Percentiles rank a stretch among this genome's conserved stretches.
These are phyloP conservation scores for Dillenia suffruticosa DNA, from an alignment of 164 flowering plant species.

Conservation along the genomic window DNA sequence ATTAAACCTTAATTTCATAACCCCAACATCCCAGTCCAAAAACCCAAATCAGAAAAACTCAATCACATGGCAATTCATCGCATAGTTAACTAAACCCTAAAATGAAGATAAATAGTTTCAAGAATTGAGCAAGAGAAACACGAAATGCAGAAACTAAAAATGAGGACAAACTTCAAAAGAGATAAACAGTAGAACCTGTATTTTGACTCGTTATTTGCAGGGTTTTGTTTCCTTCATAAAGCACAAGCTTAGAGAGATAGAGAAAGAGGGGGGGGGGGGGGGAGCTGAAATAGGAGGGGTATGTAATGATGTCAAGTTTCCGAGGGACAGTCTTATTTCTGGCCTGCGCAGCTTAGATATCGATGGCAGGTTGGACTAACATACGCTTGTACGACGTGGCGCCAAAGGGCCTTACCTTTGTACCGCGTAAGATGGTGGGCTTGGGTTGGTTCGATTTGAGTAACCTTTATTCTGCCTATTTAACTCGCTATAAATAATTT, in stretches of 20 bases:
- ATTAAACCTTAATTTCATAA: conserved; percentile 26
- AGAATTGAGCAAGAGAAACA: neutral
- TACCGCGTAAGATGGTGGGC: neutral
- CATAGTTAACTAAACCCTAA: conserved; percentile 7
- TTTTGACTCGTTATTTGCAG: conserved; percentile 1
- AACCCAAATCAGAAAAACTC: neutral
- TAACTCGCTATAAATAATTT: too few relatives aligned
- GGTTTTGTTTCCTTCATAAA: conserved; percentile 5
- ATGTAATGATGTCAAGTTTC: conserved; percentile 9
- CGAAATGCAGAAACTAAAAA: conserved; percentile 1
- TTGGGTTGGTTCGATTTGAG: too few relatives aligned
- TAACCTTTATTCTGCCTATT: too few relatives aligned
- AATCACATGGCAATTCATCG: neutral
- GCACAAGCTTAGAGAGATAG: conserved; percentile 1
- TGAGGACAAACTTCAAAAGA: neutral
- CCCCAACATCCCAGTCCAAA: neutral
- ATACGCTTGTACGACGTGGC: conserved; percentile 4
- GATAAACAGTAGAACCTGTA: conserved; percentile 22
- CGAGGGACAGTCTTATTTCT: conserved; percentile 6
- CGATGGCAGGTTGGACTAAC: neutral
- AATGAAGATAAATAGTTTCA: conserved; percentile 7
- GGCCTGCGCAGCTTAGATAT: conserved; percentile 16
- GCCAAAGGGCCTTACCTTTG: neutral
- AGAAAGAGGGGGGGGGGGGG: conserved; percentile 4
- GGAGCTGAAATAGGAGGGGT: neutral